Evolutionary conservation across 2,329 filamentous ascomycete genomes (phyloP).

Genomic region (Phaeosphaeriaceae sp.): DNA sequence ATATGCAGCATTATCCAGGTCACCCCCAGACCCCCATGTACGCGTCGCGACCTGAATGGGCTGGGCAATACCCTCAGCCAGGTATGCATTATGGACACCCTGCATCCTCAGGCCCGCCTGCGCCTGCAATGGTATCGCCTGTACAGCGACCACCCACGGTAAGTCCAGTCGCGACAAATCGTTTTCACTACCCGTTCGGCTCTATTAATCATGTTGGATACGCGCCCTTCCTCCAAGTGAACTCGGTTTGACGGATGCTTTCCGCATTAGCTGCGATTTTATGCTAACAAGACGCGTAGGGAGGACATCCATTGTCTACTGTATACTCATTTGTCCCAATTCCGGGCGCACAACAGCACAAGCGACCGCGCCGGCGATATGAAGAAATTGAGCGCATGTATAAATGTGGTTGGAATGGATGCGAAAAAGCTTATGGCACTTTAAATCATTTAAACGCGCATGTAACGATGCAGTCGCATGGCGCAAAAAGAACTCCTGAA

Average conservation of each 20-base stretch:
- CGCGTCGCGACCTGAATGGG: constrained; percentile 74
- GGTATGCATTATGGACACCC: constrained; percentile 59
- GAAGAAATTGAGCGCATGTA: constrained; percentile 99
- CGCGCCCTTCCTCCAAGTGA: too few relatives aligned
- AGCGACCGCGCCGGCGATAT: constrained; percentile 88
- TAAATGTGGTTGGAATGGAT: constrained; percentile 98
- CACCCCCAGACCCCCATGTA: constrained; percentile 68
- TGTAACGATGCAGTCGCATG: constrained; percentile 98
- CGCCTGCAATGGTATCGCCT: constrained; percentile 65
- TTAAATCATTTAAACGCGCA: constrained; percentile 97
- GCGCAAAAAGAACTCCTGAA: constrained; percentile 93
- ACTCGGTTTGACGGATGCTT: not conserved
- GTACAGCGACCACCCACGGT: constrained; percentile 68
- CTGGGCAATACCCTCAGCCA: constrained; percentile 60
- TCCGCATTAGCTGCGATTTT: not conserved
- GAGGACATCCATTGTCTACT: constrained; percentile 66
- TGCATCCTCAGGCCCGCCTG: constrained; percentile 62
- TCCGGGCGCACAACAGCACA: constrained; percentile 95
- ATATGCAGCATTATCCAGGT: constrained; percentile 79
- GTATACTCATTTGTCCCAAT: constrained; percentile 99
- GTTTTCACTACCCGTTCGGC: constrained; percentile 1
- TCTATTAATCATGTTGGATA: too few relatives aligned
- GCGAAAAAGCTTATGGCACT: constrained; percentile 97
- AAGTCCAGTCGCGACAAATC: constrained; percentile 47
- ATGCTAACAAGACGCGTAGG: constrained; percentile 40